A percentile compares a stretch with the other conserved stretches of the same genome.
These are phyloP conservation scores for Hapsidospora chrysogenum DNA, from an alignment of 495 filamentous ascomycete species.

Conservation along the genomic window DNA sequence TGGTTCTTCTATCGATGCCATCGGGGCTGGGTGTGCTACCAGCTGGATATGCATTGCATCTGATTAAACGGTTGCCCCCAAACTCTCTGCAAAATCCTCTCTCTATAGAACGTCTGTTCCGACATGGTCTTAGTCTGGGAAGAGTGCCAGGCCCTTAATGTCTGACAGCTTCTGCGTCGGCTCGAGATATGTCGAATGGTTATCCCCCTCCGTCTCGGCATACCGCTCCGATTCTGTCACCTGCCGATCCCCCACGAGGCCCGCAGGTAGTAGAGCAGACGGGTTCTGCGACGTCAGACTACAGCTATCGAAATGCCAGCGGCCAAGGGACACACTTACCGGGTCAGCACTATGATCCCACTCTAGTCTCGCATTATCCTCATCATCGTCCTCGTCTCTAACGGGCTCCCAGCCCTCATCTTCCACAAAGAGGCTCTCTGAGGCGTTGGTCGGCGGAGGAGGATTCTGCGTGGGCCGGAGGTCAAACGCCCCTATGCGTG, in stretches of 20 bases:
- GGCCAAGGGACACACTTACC: too few relatives aligned
- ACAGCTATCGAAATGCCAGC: too few relatives aligned
- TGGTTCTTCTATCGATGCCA: slow-evolving; percentile 26
- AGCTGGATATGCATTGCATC: slow-evolving; percentile 49
- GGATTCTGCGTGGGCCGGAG: slow-evolving; percentile 21
- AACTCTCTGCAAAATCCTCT: background rate
- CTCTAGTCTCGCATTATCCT: slow-evolving; percentile 45
- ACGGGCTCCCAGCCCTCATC: slow-evolving; percentile 76
- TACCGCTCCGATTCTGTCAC: background rate
- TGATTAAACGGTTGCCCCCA: slow-evolving; percentile 4
- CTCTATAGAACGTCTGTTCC: slow-evolving; percentile 23
- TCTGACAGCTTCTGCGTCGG: slow-evolving; percentile 53
- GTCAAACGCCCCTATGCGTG: slow-evolving; percentile 9
- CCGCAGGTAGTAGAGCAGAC: too few relatives aligned
- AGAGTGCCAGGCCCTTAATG: slow-evolving; percentile 34
- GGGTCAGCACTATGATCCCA: slow-evolving; percentile 60
- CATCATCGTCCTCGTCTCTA: slow-evolving; percentile 50
- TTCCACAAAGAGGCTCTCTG: slow-evolving; percentile 64
- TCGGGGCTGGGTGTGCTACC: slow-evolving; percentile 80
- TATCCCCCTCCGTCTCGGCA: slow-evolving; percentile 1
- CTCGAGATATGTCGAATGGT: slow-evolving; percentile 18
- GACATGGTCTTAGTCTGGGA: slow-evolving; percentile 13
- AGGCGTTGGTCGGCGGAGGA: slow-evolving; percentile 43
- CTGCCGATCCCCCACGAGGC: too few relatives aligned
- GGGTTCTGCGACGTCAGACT: too few relatives aligned